These are phyloP conservation scores for Rosa multiflora DNA, from an alignment of 306 rosid genomes.

Conservation along the genomic window DNA sequence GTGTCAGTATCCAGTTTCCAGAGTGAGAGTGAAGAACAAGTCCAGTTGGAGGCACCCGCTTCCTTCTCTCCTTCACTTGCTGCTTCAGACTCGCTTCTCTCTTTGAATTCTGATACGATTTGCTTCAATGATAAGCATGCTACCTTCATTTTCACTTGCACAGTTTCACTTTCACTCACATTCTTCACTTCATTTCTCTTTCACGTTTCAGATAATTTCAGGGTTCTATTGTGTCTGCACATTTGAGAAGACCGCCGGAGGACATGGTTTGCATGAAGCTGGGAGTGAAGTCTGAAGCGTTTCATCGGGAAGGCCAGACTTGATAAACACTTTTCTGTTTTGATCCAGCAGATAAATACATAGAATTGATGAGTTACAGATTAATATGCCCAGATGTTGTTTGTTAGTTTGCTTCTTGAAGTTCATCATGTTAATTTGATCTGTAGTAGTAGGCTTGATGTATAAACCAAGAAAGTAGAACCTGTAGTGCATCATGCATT, in stretches of 20 bases:
- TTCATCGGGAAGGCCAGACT: conserved; percentile 66
- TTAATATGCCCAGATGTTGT: background rate
- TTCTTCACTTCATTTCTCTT: background rate
- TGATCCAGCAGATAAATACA: background rate
- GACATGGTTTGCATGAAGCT: conserved; percentile 59
- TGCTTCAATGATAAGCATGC: background rate
- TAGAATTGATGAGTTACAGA: background rate
- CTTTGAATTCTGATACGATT: conserved; percentile 1
- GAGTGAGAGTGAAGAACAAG: background rate
- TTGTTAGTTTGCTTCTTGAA: background rate
- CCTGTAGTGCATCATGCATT: background rate
- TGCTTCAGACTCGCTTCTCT: conserved; percentile 59
- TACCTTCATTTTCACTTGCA: conserved; percentile 12
- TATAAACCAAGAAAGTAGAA: background rate
- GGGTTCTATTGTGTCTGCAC: background rate
- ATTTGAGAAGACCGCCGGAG: conserved; percentile 11
- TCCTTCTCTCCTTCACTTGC: conserved; percentile 34
- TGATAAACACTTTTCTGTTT: conserved; percentile 37
- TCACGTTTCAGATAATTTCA: background rate
- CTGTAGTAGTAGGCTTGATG: background rate
- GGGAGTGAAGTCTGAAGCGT: conserved; percentile 70
- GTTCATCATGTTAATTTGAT: background rate
- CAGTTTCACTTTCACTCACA: background rate
- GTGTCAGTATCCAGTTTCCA: conserved; percentile 5
- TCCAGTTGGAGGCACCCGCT: conserved; percentile 18